Evolutionary conservation across 2,329 filamentous ascomycete genomes (phyloP).

Genomic region (Aspergillus sp.): DNA sequence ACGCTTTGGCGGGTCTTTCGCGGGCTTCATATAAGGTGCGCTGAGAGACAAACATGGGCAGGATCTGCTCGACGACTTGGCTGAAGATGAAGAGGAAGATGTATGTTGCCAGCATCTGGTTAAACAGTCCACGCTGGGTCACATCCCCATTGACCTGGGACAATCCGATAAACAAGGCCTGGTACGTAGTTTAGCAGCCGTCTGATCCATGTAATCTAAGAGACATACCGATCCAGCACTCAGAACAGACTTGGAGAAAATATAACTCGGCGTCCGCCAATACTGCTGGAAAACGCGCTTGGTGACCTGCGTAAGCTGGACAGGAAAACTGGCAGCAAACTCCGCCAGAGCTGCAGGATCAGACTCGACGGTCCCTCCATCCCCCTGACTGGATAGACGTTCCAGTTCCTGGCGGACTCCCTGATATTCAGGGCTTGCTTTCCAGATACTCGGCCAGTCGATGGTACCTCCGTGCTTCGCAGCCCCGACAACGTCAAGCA

Average conservation of each 20-base stretch:
- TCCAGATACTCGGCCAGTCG: slow-evolving; percentile 66
- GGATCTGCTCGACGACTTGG: slow-evolving; percentile 53
- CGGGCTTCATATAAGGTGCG: slow-evolving; percentile 61
- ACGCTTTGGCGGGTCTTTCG: slow-evolving; percentile 65
- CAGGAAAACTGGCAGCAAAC: slow-evolving; percentile 64
- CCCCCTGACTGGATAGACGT: slow-evolving; percentile 24
- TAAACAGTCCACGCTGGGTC: slow-evolving; percentile 77
- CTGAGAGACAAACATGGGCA: slow-evolving; percentile 60
- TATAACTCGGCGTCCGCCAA: slow-evolving; percentile 86
- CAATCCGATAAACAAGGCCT: slow-evolving; percentile 78
- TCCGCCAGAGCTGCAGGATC: slow-evolving; percentile 50
- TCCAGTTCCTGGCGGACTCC: no score
- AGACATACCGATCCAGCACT: no score
- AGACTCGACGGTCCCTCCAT: slow-evolving; percentile 50
- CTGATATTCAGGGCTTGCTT: slow-evolving; percentile 47
- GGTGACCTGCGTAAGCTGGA: slow-evolving; percentile 68
- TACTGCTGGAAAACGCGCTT: slow-evolving; percentile 84
- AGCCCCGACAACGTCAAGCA: slow-evolving; percentile 63
- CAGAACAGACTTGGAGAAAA: slow-evolving; percentile 78
- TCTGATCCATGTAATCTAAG: no score
- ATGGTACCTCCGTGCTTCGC: slow-evolving; percentile 65
- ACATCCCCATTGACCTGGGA: slow-evolving; percentile 75
- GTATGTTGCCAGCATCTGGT: slow-evolving; percentile 89
- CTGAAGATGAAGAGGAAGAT: slow-evolving; percentile 81
- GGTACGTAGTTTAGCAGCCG: no score